Percentiles rank a stretch among this genome's conserved stretches.
Conservation (phyloP, 164 flowering plant genomes). For the Stephania japonica region DNA sequence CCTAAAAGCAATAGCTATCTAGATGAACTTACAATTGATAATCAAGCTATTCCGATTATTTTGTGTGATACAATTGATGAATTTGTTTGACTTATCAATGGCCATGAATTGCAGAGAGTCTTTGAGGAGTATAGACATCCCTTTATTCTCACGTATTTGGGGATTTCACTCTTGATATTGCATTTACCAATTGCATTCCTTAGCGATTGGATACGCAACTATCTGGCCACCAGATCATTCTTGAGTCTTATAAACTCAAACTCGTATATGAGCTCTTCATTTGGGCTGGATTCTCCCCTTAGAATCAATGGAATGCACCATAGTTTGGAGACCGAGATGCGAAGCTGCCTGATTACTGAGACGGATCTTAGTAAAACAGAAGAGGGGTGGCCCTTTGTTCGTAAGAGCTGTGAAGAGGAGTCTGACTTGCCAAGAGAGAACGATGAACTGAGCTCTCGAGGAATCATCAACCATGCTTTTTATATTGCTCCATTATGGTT, state of each 20-base stretch:
- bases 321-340: slow-evolving; percentile 24
- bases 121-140: slow-evolving; percentile 54
- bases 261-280: slow-evolving; percentile 15
- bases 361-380: slow-evolving; percentile 32
- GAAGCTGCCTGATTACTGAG: slow-evolving; percentile 21
- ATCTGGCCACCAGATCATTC: slow-evolving; percentile 2
- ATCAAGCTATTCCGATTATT: too few relatives aligned
- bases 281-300: slow-evolving; percentile 36
- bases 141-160: slow-evolving; percentile 58
- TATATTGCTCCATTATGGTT: slow-evolving; percentile 59
- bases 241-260: slow-evolving; percentile 8
- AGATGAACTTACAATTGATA: too few relatives aligned
- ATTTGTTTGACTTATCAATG: slow-evolving; percentile 1
- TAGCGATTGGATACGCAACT: slow-evolving; percentile 35
- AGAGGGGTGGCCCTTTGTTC: slow-evolving; percentile 35
- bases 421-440: slow-evolving; percentile 10
- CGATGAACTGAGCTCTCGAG: slow-evolving; percentile 32
- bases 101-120: slow-evolving; percentile 40
- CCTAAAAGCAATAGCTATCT: too few relatives aligned
- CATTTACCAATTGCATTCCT: slow-evolving; percentile 48
- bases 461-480: slow-evolving; percentile 39
- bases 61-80: neutral
- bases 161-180: slow-evolving; percentile 55
- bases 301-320: slow-evolving; percentile 26
- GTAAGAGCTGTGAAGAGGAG: slow-evolving; percentile 27